Evolutionary conservation across 2,329 filamentous ascomycete genomes (phyloP).

Genomic region (Cytospora mali): DNA sequence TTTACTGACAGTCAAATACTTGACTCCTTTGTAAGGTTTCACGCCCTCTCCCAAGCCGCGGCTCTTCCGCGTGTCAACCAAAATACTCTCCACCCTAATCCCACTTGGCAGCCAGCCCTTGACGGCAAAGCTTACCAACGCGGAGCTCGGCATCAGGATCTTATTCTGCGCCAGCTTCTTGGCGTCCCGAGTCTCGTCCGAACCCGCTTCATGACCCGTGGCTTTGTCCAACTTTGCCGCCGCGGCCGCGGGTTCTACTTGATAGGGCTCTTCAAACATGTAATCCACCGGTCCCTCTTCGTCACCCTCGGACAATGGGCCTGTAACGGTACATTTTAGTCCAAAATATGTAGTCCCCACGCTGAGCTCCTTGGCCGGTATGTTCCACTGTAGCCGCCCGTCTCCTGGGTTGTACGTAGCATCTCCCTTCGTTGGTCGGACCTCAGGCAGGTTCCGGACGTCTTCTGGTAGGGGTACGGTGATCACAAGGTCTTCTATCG

Average conservation of each 20-base stretch:
- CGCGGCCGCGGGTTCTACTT: constrained; percentile 44
- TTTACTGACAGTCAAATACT: constrained; percentile 82
- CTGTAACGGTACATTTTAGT: constrained; percentile 79
- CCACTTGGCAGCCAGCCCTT: constrained; percentile 71
- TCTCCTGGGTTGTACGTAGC: constrained; percentile 78
- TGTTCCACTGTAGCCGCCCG: constrained; percentile 76
- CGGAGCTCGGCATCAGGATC: constrained; percentile 78
- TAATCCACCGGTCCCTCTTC: constrained; percentile 55
- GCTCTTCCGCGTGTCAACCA: constrained; percentile 76
- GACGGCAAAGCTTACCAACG: constrained; percentile 70
- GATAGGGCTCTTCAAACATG: constrained; percentile 59
- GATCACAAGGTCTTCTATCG: constrained; percentile 76
- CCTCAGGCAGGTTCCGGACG: constrained; percentile 81
- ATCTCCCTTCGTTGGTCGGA: constrained; percentile 80
- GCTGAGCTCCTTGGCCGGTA: constrained; percentile 75
- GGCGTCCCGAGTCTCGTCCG: constrained; percentile 52
- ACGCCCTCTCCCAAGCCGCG: constrained; percentile 83
- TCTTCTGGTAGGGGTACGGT: constrained; percentile 76
- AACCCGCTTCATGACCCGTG: constrained; percentile 35
- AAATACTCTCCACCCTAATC: constrained; percentile 67
- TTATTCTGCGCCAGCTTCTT: constrained; percentile 69
- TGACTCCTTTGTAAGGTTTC: constrained; percentile 97
- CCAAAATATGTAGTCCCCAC: constrained; percentile 69
- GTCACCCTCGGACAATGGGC: constrained; percentile 54
- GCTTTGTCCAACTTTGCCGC: constrained; percentile 41